phyloP scores from a whole-genome alignment of 805 yeast genomes.

The Ogataea philodendri region DNA sequence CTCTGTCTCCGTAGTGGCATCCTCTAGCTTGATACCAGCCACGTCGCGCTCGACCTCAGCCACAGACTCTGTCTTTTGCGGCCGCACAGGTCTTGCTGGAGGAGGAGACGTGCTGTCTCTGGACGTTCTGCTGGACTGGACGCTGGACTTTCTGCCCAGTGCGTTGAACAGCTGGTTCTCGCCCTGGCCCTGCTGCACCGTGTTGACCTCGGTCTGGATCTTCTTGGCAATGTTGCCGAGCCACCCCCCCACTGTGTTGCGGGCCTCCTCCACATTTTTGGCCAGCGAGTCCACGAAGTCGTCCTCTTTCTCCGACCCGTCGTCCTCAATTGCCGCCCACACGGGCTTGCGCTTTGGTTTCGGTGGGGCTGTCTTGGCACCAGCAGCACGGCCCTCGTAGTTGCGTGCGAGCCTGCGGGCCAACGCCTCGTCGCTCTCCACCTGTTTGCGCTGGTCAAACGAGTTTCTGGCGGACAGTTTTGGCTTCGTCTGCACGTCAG shows the following conservation, averaged over 20 bases:
- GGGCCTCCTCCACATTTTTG: conserved; percentile 80
- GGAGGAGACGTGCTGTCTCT: conserved; percentile 6
- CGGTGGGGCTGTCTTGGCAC: conserved; percentile 18
- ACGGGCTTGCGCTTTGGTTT: conserved; percentile 30
- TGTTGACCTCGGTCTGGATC: conserved; percentile 26
- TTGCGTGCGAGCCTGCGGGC: conserved; percentile 79
- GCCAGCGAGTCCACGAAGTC: conserved; percentile 59
- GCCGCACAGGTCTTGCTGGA: conserved; percentile 5
- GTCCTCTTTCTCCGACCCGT: conserved; percentile 41
- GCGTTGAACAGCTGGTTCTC: conserved; percentile 33
- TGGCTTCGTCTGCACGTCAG: conserved; percentile 35
- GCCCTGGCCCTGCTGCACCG: conserved; percentile 21
- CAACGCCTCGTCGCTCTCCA: conserved; percentile 63
- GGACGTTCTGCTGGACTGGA: not conserved
- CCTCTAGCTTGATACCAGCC: conserved; percentile 23
- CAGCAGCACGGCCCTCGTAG: conserved; percentile 33
- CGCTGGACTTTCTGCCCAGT: conserved; percentile 23
- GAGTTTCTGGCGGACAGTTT: conserved; percentile 34
- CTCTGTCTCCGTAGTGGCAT: conserved; percentile 16
- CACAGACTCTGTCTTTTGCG: conserved; percentile 21
- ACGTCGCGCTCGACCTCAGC: conserved; percentile 29
- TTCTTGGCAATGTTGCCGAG: conserved; percentile 63
- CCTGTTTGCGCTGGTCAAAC: conserved; percentile 31
- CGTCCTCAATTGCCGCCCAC: conserved; percentile 21
- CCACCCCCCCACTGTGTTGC: conserved; percentile 75